phyloP scores from a whole-genome alignment of 2,329 filamentous ascomycete genomes.

The Sporothrix dimorphospora region DNA sequence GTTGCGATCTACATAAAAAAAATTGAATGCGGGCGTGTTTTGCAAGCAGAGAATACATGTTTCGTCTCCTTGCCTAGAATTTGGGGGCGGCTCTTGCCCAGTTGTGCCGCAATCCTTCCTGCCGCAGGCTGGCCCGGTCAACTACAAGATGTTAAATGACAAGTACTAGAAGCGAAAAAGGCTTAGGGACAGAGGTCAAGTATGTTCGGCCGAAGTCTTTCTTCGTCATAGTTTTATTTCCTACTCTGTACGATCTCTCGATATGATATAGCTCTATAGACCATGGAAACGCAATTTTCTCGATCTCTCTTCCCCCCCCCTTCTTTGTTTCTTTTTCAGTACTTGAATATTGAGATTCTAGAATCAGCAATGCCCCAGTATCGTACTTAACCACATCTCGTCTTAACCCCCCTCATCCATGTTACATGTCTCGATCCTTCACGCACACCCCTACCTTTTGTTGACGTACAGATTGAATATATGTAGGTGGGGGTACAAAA shows the following conservation, averaged over 20 bases:
- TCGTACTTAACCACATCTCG: not conserved
- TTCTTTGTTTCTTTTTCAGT: too few relatives aligned
- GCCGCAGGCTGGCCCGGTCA: not conserved
- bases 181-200: not conserved
- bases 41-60: not conserved
- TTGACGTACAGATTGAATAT: not conserved
- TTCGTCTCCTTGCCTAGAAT: not conserved
- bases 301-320: not conserved
- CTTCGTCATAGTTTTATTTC: not conserved
- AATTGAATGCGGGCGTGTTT: not conserved
- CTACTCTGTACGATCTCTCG: not conserved
- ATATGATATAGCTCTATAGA: not conserved
- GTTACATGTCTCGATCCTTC: conserved; percentile 12
- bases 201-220: not conserved
- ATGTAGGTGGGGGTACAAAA: not conserved
- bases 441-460: not conserved
- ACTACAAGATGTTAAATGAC: not conserved
- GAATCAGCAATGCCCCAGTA: not conserved
- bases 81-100: conserved; percentile 11
- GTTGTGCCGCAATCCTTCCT: conserved; percentile 5
- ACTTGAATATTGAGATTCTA: not conserved
- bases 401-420: not conserved
- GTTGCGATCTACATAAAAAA: not conserved
- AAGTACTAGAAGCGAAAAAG: not conserved
- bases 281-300: not conserved